Conservation (phyloP, 2,329 filamentous ascomycete species). For the Sclerotinia glacialis region DNA sequence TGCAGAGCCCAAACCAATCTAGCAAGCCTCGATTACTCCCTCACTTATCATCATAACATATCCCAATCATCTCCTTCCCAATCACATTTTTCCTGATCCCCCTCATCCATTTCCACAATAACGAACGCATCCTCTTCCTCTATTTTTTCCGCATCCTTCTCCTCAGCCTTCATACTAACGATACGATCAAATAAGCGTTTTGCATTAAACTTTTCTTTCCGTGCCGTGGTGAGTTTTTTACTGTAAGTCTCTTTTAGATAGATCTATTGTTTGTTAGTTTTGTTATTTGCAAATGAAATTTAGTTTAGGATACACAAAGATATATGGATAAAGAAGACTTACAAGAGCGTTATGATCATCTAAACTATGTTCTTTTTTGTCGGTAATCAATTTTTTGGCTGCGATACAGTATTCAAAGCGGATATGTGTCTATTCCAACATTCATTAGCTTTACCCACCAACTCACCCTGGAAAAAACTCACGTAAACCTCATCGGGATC, state of each 20-base stretch:
- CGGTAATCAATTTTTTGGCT: neutral
- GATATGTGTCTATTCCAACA: neutral
- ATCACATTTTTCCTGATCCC: neutral
- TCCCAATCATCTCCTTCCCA: neutral
- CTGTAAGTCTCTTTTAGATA: neutral
- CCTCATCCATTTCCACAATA: neutral
- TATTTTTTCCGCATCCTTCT: neutral
- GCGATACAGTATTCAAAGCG: neutral
- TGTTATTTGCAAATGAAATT: too few species aligned
- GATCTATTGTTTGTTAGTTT: neutral
- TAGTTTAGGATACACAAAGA: too few species aligned
- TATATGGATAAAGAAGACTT: neutral
- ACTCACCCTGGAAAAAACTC: neutral
- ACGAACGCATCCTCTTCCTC: conserved; percentile 2
- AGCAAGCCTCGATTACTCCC: fast-evolving
- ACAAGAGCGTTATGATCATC: neutral
- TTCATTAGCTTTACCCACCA: neutral
- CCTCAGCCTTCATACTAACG: neutral
- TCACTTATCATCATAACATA: neutral
- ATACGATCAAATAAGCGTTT: neutral
- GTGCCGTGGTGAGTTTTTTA: neutral
- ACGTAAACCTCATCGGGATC: conserved; percentile 2
- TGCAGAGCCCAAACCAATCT: neutral
- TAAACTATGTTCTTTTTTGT: neutral
- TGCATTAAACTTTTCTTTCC: neutral